These are phyloP conservation scores for Ceratobasidium sp. DNA, from an alignment of 1,284 basidiomycete species.

Conservation along the genomic window DNA sequence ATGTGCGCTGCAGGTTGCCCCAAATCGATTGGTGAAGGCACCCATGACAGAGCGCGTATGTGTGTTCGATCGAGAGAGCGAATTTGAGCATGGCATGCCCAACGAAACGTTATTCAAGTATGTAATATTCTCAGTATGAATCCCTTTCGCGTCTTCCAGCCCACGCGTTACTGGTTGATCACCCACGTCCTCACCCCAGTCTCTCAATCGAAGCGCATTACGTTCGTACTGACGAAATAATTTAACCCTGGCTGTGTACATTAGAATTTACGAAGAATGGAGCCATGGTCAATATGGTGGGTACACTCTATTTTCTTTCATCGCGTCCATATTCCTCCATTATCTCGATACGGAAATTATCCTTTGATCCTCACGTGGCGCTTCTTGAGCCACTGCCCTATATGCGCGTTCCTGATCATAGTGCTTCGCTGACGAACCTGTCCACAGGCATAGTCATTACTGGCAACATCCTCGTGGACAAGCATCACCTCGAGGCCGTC, in stretches of 20 bases:
- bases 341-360: background rate
- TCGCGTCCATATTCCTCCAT: background rate
- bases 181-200: too few species aligned
- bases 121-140: too few species aligned
- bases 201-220: too few species aligned
- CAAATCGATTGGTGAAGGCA: too few species aligned
- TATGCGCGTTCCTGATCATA: background rate
- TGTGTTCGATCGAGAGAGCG: too few species aligned
- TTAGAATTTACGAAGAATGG: constrained; percentile 4
- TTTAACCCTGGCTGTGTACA: background rate
- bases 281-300: background rate
- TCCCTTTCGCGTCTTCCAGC: too few species aligned
- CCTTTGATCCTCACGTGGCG: background rate
- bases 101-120: too few species aligned
- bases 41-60: too few species aligned
- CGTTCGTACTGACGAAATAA: too few species aligned
- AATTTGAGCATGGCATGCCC: too few species aligned
- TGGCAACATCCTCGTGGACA: constrained; percentile 14
- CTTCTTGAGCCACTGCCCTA: background rate
- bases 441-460: constrained; percentile 8
- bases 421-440: background rate
- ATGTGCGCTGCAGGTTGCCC: too few species aligned
- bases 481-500: constrained; percentile 10
- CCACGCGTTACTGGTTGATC: too few species aligned
- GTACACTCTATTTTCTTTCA: background rate